phyloP scores from a whole-genome alignment of 2,329 filamentous ascomycete species.

The Exophiala sp. region DNA sequence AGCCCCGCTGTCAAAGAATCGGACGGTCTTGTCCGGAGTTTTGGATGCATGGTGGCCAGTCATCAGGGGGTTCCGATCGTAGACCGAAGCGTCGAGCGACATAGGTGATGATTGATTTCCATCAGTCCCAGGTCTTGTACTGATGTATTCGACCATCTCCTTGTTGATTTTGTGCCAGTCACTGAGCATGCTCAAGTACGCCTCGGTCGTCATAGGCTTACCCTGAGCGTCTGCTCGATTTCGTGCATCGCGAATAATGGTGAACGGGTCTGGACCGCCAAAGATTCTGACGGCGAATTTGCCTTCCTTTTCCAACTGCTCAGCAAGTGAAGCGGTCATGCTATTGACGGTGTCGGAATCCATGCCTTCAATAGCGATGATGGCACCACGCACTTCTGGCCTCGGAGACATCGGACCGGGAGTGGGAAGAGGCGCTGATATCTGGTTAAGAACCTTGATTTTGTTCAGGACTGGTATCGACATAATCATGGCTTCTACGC shows the following conservation, averaged over 20 bases:
- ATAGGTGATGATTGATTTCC: slow-evolving; percentile 1
- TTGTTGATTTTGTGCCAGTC: slow-evolving; percentile 73
- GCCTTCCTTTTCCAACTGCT: slow-evolving; percentile 50
- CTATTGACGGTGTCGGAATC: slow-evolving; percentile 60
- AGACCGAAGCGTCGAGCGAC: not conserved
- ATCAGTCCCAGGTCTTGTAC: slow-evolving; percentile 27
- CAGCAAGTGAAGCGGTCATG: slow-evolving; percentile 63
- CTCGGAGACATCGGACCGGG: slow-evolving; percentile 32
- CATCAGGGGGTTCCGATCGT: not conserved
- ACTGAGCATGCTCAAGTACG: slow-evolving; percentile 66
- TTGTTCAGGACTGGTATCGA: slow-evolving; percentile 71
- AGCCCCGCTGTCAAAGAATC: not conserved
- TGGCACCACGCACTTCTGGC: slow-evolving; percentile 62
- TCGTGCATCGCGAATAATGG: slow-evolving; percentile 5
- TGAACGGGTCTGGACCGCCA: slow-evolving; percentile 41
- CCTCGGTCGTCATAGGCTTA: slow-evolving; percentile 40
- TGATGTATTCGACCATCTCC: slow-evolving; percentile 63
- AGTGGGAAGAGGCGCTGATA: slow-evolving; percentile 64
- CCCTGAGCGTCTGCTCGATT: slow-evolving; percentile 22
- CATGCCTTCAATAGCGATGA: slow-evolving; percentile 80
- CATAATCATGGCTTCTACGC: slow-evolving; percentile 68
- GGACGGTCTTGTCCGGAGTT: not conserved
- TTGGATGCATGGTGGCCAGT: not conserved
- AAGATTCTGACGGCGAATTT: slow-evolving; percentile 51
- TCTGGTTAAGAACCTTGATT: slow-evolving; percentile 69